Evolutionary conservation across 805 yeast species (phyloP), one percentile per base, ranked within the genome.

Genomic region (Lachancea sp.): DNA sequence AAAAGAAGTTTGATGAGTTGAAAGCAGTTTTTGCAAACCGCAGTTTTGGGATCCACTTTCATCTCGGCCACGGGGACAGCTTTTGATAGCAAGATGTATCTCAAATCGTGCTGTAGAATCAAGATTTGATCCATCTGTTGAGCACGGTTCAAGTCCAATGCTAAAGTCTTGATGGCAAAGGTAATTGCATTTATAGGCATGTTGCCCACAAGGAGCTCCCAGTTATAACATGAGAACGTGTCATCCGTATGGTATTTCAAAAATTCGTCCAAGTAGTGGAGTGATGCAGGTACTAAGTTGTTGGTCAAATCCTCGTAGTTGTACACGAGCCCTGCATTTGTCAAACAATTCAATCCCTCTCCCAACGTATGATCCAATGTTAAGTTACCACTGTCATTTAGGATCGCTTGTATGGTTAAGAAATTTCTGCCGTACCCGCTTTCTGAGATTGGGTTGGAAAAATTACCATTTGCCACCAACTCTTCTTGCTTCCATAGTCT

Each of bases 181-280:
- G 78, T 73, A 13, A 79, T 69, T 7, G 81, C 77, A 58, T 79
- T 82, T 42, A 78, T 66, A 2, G 85, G 85, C 39, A 79, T 71
- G n/a, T 77, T 75, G 37, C 81, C 67, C 8, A 47, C 48, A 54
- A 78, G 73, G 40, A 78, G 69, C 50, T 77, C 79, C 84, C 84
- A 79, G 52, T 78, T 79, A 58, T 67, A 79, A 45, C 72, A 70
- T 5, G 77, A 77, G 55, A 72, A 75, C 41, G 73, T 70, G 36
- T 62, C 65, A 42, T 59, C 61, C 46, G 72, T 70, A 52, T 74
- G 75, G 50, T 76, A 71, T 55, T 74, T 72, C 48, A 75, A 60
- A 53, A 78, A 79, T 47, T 76, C 78, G 52, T 75, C 74, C 50
- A 79, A 60, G 50, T 76, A 77, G 52, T 79, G 83, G 37, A 79